Evolutionary conservation across 2,329 filamentous ascomycete species (phyloP), one percentile per base, ranked within the genome.

Genomic region (Ophiostoma ulmi): DNA sequence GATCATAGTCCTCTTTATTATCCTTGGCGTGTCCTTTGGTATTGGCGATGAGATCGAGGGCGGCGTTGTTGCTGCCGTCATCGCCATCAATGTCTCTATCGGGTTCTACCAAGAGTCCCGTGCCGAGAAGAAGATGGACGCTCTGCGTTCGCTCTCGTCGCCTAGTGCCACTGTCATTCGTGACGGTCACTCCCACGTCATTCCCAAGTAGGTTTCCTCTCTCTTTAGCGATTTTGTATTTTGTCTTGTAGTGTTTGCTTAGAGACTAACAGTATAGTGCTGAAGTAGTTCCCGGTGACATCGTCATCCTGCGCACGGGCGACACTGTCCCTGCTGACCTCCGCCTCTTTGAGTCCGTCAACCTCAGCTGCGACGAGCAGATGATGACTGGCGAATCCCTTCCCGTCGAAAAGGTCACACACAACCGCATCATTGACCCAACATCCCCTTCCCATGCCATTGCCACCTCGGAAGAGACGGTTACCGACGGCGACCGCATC

Each of bases 361-460:
- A 95, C 78, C 84, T 93, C 65, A 88, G 88, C 73, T 92, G 90
- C 76, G 92, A 97, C 75, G 91, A 93, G 79, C 89, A 90, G 65
- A 87, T 91, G 68, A 84, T 93, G 64, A 93, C 91, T 7, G 91
- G 91, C 76, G 91, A 94, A 79, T 91, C 91, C 4, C 82, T 91
- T 20, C 89, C 90, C 7, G 89, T 91, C 36, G 87, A 88, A 77
- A 91, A 93, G 81, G 83, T 85, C 63, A 81, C 84, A 31, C 83
- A 86, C 26, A 83, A 83, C 75, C 79, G 81, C 72, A 83, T 86
- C 35, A 69, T 75, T 7, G 77, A 80, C 7, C 82, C 81, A 3
- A 82, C 76, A 75, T 83, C 78, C 76, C 88, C 80, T 78, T 86
- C 77, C 71, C 75, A 74, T 4, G 84, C 82, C 67, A 75, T 74